Percentiles rank a stretch among this genome's conserved stretches.
Evolutionary conservation across 2,329 filamentous ascomycete genomes (phyloP).

Genomic region (Fusarium mundagurra): DNA sequence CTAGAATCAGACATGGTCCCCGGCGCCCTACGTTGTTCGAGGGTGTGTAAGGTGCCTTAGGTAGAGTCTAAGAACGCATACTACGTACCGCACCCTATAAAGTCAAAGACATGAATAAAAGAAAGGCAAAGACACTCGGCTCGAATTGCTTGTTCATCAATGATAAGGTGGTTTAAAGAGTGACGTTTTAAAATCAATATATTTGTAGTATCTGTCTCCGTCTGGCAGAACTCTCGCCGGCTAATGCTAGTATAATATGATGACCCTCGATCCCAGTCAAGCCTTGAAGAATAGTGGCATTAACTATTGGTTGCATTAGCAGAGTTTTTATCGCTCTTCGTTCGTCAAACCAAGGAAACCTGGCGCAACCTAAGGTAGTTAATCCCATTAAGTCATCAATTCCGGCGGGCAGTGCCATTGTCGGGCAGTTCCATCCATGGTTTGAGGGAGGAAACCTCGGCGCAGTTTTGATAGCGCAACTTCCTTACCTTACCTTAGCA

Average conservation of each 20-base stretch:
- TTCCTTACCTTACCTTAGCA: neutral
- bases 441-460: slow-evolving; percentile 4
- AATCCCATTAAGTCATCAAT: slow-evolving; percentile 25
- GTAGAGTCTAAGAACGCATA: neutral
- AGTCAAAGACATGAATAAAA: neutral
- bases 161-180: neutral
- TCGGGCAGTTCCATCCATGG: neutral
- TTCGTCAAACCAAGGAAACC: slow-evolving; percentile 12
- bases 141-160: neutral
- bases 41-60: neutral
- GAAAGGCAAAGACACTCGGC: neutral
- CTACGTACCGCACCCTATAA: neutral
- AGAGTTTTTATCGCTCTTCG: slow-evolving; percentile 17
- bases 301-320: slow-evolving; percentile 1
- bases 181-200: neutral
- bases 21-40: neutral
- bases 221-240: neutral
- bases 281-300: slow-evolving; percentile 4
- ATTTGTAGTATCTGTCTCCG: neutral
- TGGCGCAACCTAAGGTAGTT: slow-evolving; percentile 1
- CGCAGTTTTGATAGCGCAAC: neutral
- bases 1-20: neutral
- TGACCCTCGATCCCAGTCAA: slow-evolving; percentile 4
- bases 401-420: neutral
- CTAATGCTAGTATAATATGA: neutral